Evolutionary conservation across 2,329 filamentous ascomycete species (phyloP).

Genomic region (Tolypocladium ovalisporum): DNA sequence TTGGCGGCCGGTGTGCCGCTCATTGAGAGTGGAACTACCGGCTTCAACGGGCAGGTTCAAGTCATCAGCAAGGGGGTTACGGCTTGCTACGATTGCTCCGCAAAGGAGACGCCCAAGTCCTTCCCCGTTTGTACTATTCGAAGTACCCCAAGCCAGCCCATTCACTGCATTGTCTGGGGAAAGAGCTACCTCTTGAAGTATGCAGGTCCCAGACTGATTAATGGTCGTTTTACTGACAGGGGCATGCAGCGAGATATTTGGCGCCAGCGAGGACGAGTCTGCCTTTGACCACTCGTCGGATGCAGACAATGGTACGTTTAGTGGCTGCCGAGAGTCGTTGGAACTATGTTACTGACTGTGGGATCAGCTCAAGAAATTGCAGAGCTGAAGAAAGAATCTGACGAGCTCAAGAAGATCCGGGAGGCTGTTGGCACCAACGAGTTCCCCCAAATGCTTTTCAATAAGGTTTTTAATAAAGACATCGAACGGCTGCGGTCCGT

Average conservation of each 20-base stretch:
- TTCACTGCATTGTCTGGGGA: constrained; percentile 97
- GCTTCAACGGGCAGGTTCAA: constrained; percentile 95
- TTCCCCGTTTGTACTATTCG: constrained; percentile 96
- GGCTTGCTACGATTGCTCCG: constrained; percentile 91
- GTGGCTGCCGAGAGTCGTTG: no score
- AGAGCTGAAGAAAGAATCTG: constrained; percentile 74
- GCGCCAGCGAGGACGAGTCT: constrained; percentile 76
- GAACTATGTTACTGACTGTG: background rate
- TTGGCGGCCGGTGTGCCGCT: constrained; percentile 80
- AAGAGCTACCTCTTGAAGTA: constrained; percentile 88
- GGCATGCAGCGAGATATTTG: constrained; percentile 61
- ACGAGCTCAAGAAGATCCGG: constrained; percentile 73
- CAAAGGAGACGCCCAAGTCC: constrained; percentile 81
- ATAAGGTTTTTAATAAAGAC: constrained; percentile 86
- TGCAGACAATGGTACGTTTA: constrained; percentile 57
- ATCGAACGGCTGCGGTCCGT: constrained; percentile 73
- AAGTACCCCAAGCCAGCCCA: constrained; percentile 90
- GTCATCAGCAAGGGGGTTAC: constrained; percentile 88
- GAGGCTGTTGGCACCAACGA: constrained; percentile 66
- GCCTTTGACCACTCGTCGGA: constrained; percentile 72
- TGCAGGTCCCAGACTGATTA: constrained; percentile 13
- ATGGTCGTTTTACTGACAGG: background rate
- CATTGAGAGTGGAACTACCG: constrained; percentile 93
- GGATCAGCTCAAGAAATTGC: constrained; percentile 62
- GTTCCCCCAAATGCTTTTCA: constrained; percentile 73